Evolutionary conservation across 192 early-diverging fungal genomes (phyloP).

Genomic region (Chytriomyces hyalinus): DNA sequence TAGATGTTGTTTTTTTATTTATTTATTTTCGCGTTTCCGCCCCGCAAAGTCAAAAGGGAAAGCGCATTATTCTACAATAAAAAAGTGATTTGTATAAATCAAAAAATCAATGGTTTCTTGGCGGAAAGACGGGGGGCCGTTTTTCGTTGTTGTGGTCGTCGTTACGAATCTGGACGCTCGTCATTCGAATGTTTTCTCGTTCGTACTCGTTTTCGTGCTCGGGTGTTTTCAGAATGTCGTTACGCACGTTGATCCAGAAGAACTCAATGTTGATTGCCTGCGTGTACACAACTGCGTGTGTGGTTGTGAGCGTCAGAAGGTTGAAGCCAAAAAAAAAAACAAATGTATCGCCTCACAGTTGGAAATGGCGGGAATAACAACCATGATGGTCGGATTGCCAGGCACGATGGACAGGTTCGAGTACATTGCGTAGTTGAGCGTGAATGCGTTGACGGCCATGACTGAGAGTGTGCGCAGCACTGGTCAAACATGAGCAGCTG

Average conservation of each 20-base stretch:
- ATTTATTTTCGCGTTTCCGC: too few relatives aligned
- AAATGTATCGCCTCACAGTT: neutral
- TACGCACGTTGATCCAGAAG: constrained; percentile 1
- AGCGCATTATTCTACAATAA: neutral
- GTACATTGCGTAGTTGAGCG: constrained; percentile 4
- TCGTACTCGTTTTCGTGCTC: neutral
- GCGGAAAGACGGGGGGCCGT: neutral
- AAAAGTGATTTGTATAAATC: neutral
- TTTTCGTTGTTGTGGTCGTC: neutral
- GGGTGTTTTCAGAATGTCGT: neutral
- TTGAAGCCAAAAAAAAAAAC: neutral
- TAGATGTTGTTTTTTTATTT: neutral
- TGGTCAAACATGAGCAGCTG: neutral
- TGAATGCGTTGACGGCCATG: constrained; percentile 2
- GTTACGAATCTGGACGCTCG: neutral
- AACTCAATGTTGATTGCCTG: constrained; percentile 2
- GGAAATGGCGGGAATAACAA: neutral
- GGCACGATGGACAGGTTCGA: neutral
- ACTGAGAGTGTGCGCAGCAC: constrained; percentile 1
- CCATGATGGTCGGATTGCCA: neutral
- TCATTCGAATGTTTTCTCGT: neutral
- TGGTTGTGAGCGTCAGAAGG: neutral
- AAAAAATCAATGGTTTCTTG: neutral
- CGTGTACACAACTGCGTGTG: neutral
- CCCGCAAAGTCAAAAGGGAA: too few relatives aligned